Percentiles rank a stretch among this genome's conserved stretches.
phyloP scores from a whole-genome alignment of 2,329 filamentous ascomycete genomes.

The Geosmithia morbida region DNA sequence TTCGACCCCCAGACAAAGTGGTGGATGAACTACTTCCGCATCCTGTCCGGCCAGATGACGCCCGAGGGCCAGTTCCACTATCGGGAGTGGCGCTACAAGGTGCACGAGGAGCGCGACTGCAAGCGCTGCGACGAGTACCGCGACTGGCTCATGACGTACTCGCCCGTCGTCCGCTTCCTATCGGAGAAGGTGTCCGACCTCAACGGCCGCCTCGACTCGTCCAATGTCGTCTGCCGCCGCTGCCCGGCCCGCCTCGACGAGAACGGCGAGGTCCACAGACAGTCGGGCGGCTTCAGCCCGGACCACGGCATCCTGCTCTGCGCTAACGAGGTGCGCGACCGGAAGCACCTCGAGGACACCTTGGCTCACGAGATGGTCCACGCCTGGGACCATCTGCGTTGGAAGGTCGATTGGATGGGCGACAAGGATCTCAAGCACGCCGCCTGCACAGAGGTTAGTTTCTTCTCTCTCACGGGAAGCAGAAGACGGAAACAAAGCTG shows the following conservation, averaged over 20 bases:
- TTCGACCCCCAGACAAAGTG: slow-evolving; percentile 45
- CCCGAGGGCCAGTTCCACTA: slow-evolving; percentile 58
- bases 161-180: slow-evolving; percentile 77
- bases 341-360: slow-evolving; percentile 80
- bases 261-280: slow-evolving; percentile 46
- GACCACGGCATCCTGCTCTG: slow-evolving; percentile 82
- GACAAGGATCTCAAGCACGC: slow-evolving; percentile 68
- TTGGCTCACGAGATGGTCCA: slow-evolving; percentile 97
- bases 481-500: too few relatives aligned
- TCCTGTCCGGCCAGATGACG: slow-evolving; percentile 61
- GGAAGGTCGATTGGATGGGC: slow-evolving; percentile 71
- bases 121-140: slow-evolving; percentile 66
- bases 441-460: slow-evolving; percentile 74
- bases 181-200: slow-evolving; percentile 66
- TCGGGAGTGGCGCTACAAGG: slow-evolving; percentile 59
- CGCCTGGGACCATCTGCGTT: slow-evolving; percentile 84
- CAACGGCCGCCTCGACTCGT: slow-evolving; percentile 56
- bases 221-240: slow-evolving; percentile 70
- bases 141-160: slow-evolving; percentile 73
- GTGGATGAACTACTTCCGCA: slow-evolving; percentile 80
- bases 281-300: slow-evolving; percentile 72
- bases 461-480: too few relatives aligned
- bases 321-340: slow-evolving; percentile 74
- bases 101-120: slow-evolving; percentile 67
- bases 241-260: slow-evolving; percentile 49